Evolutionary conservation across 768 basidiomycete genomes (phyloP), one percentile per base, ranked within the genome.

Genomic region (Pulveroboletus sp.): DNA sequence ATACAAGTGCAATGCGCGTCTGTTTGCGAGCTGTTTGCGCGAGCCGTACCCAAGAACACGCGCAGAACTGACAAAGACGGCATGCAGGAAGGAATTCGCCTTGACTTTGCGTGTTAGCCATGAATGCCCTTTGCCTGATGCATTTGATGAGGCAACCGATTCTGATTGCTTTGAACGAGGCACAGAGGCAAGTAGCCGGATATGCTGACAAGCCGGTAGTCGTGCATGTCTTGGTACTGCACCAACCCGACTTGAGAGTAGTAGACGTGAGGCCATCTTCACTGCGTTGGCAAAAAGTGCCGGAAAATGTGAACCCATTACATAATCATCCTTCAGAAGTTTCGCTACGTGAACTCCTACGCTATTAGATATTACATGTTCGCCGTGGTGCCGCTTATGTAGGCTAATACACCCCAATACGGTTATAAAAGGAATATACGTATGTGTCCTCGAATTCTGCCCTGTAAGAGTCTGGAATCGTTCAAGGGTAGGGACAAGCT

Each of bases 21-120:
- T 60, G 18, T 77, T 84, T 0, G 84, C 82, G 4, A 81, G 55
- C 54, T 88, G 84, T 54, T 76, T 81, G 0, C 79, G 70, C 53
- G 75, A 81, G 6, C 77, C 75, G 52, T 86, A 87, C 4, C 85
- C 85, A 9, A 86, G 68, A 7, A 73, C 47, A 39, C 69, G 71
- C 10, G 79, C 76, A 40, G 82, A n/a, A 0, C 63, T 63, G 11
- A 80, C 51, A 58, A 86, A 81, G 18, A 74, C 50, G 27, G 66
- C 66, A 57, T 69, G 72, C 1, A 78, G 70, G 17, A 62, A 51
- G 0, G 82, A 80, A 13, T 78, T 82, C 17, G 71, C 58, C 56
- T 77, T 72, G 44, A 85, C 71, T 58, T 71, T 68, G 24, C 68
- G 71, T 13, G 83, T 80, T 39, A 86, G 66, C 84, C 84, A 84